These are phyloP conservation scores for Peterozyma xylosa DNA, from an alignment of 805 yeast species.

Conservation along the genomic window DNA sequence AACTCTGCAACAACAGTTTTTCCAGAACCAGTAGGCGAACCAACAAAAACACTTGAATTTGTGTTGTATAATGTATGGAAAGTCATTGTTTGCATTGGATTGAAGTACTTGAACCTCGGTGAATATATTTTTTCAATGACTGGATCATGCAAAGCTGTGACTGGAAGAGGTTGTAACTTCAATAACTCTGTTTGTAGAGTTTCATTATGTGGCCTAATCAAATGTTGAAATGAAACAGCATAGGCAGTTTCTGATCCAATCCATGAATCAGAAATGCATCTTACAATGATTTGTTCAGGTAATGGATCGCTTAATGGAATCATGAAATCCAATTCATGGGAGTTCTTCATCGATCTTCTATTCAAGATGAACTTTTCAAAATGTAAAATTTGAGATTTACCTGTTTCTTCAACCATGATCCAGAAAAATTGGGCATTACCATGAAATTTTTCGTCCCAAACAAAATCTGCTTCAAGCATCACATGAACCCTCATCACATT, in stretches of 20 bases:
- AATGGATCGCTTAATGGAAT: conserved; percentile 83
- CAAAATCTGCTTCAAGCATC: conserved; percentile 63
- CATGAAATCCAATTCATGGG: conserved; percentile 83
- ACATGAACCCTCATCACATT: conserved; percentile 81
- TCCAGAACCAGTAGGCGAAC: conserved; percentile 98
- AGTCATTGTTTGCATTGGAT: conserved; percentile 98
- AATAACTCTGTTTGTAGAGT: conserved; percentile 77
- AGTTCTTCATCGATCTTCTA: conserved; percentile 41
- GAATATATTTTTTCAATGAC: conserved; percentile 63
- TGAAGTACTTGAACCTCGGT: conserved; percentile 71
- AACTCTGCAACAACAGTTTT: conserved; percentile 95
- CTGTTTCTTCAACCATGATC: conserved; percentile 87
- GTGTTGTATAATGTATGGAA: conserved; percentile 84
- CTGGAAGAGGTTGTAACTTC: conserved; percentile 79
- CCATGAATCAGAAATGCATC: conserved; percentile 83
- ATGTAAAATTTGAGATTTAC: conserved; percentile 65
- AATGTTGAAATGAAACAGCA: conserved; percentile 81
- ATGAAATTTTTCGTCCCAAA: conserved; percentile 78
- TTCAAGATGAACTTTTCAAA: conserved; percentile 73
- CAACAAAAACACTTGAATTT: conserved; percentile 77
- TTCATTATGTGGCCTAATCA: conserved; percentile 83
- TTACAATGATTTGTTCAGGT: conserved; percentile 82
- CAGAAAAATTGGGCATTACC: conserved; percentile 85
- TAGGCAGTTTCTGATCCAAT: conserved; percentile 74
- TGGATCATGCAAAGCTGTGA: conserved; percentile 66